These are phyloP conservation scores for Cordyceps cateniannulata DNA, from an alignment of 2,329 filamentous ascomycete species.

Conservation along the genomic window DNA sequence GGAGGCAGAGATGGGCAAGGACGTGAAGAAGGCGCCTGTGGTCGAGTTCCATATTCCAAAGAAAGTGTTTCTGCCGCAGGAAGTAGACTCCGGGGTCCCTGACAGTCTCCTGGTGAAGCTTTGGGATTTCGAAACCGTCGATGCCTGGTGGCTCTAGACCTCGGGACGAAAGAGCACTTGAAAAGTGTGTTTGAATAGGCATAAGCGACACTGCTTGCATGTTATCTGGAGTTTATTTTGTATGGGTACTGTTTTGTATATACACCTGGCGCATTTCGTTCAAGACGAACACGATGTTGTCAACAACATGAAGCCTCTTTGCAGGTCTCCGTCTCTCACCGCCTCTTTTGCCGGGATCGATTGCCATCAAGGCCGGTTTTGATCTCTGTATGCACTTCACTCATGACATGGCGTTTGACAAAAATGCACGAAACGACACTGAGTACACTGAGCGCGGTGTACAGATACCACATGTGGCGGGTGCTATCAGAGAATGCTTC, in stretches of 20 bases:
- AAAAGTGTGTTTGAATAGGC: neutral
- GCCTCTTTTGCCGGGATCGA: constrained; percentile 2
- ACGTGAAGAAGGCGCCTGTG: constrained; percentile 78
- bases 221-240: constrained; percentile 6
- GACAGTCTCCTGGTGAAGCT: constrained; percentile 53
- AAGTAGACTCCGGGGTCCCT: constrained; percentile 37
- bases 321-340: neutral
- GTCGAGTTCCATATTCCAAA: constrained; percentile 94
- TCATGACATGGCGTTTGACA: constrained; percentile 10
- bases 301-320: neutral
- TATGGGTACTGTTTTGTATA: constrained; percentile 4
- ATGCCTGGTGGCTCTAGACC: neutral
- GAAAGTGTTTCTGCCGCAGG: constrained; percentile 59
- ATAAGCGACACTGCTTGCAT: constrained; percentile 8
- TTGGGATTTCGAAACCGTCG: constrained; percentile 46
- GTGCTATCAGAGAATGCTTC: constrained; percentile 10
- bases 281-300: neutral
- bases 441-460: constrained; percentile 10
- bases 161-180: neutral
- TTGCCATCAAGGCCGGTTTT: constrained; percentile 9
- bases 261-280: neutral
- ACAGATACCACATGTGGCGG: constrained; percentile 9
- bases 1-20: constrained; percentile 75
- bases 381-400: constrained; percentile 8
- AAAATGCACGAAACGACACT: constrained; percentile 9